phyloP scores from a whole-genome alignment of 2,329 filamentous ascomycete species.

The Escovopsis sp. region DNA sequence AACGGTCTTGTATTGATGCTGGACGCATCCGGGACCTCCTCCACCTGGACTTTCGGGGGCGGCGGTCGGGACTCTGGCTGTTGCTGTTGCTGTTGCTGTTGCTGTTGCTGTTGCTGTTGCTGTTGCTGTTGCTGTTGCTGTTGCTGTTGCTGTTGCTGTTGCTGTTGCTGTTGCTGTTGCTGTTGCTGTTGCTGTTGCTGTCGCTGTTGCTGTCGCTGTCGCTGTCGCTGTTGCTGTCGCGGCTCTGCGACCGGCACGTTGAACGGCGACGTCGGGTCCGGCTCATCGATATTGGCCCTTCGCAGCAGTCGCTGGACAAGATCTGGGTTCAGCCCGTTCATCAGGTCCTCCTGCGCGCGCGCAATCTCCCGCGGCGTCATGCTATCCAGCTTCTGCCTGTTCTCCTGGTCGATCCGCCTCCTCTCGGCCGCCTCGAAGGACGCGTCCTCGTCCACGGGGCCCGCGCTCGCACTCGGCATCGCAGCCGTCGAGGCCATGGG shows the following conservation, averaged over 20 bases:
- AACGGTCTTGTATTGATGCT: too few relatives aligned
- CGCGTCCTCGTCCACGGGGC: neutral
- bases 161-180: too few relatives aligned
- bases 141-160: too few relatives aligned
- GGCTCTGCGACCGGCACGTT: slow-evolving; percentile 16
- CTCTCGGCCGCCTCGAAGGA: slow-evolving; percentile 42
- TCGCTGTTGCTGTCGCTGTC: too few relatives aligned
- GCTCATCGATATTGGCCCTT: slow-evolving; percentile 60
- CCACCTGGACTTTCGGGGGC: slow-evolving; percentile 20
- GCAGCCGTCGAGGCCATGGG: neutral
- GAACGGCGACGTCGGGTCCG: slow-evolving; percentile 26
- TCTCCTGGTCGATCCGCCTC: slow-evolving; percentile 67
- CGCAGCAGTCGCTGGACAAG: slow-evolving; percentile 64
- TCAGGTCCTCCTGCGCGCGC: slow-evolving; percentile 63
- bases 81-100: too few relatives aligned
- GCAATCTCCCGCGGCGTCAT: slow-evolving; percentile 79
- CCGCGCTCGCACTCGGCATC: too few relatives aligned
- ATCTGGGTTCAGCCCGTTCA: slow-evolving; percentile 58
- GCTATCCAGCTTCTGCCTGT: slow-evolving; percentile 51
- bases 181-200: too few relatives aligned
- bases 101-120: too few relatives aligned
- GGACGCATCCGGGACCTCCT: too few relatives aligned
- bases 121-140: too few relatives aligned
- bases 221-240: neutral
- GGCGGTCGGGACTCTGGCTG: too few relatives aligned